These are phyloP conservation scores for Nitzschia sp. DNA, from an alignment of 108 stramenopile genomes.

Conservation along the genomic window DNA sequence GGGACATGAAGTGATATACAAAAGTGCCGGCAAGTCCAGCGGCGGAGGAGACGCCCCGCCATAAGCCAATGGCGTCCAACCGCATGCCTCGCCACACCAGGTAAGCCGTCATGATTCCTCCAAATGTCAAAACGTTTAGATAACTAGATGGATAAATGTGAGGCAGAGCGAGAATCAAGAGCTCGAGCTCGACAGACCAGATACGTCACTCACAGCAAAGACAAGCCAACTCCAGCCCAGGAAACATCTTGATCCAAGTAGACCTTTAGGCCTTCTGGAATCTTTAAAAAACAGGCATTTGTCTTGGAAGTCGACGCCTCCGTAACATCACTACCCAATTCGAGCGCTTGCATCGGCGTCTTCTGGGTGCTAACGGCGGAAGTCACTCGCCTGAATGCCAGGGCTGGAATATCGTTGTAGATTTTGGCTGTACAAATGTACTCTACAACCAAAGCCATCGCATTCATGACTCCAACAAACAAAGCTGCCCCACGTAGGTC, in stretches of 20 bases:
- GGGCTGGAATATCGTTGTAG: conserved; percentile 24
- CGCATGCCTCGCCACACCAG: conserved; percentile 58
- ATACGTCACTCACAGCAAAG: conserved; percentile 47
- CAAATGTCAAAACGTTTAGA: conserved; percentile 63
- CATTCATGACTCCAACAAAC: conserved; percentile 52
- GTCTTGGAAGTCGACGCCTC: background rate
- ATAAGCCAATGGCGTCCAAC: conserved; percentile 48
- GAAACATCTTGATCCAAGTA: conserved; percentile 46
- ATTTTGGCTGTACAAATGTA: conserved; percentile 44
- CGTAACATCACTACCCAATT: background rate
- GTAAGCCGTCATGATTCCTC: conserved; percentile 68
- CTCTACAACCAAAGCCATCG: conserved; percentile 50
- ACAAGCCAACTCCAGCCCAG: conserved; percentile 51
- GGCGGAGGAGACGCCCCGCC: conserved; percentile 58
- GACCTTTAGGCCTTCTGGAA: conserved; percentile 33
- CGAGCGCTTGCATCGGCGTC: background rate
- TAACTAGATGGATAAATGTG: no score
- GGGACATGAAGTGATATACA: conserved; percentile 46
- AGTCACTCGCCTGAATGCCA: conserved; percentile 10
- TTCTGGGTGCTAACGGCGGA: background rate
- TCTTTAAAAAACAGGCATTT: background rate
- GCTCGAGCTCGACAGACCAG: background rate
- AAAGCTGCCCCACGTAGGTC: conserved; percentile 42
- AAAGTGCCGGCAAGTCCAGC: conserved; percentile 65
- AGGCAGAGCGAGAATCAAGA: no score